These are phyloP conservation scores for Venturiaceae sp. DNA, from an alignment of 2,329 filamentous ascomycete species.

Conservation along the genomic window DNA sequence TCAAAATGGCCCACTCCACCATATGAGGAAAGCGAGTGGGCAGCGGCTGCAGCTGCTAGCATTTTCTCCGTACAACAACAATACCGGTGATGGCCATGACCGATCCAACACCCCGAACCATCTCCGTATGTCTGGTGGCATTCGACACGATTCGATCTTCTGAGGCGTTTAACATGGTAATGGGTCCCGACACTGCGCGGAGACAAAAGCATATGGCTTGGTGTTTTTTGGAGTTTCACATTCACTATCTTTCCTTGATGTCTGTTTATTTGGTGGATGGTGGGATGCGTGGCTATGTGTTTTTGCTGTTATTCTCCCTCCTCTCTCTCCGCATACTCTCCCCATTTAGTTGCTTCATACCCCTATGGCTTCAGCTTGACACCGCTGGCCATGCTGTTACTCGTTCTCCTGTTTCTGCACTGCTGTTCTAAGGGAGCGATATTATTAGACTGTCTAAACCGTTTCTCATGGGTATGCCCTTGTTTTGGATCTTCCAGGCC, in stretches of 20 bases:
- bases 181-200: not conserved
- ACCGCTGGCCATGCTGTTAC: not conserved
- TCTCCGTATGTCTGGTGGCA: not conserved
- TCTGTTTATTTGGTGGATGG: not conserved
- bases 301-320: not conserved
- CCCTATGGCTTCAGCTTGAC: not conserved
- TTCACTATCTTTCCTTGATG: not conserved
- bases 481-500: not conserved
- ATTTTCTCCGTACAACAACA: not conserved
- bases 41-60: slow-evolving; percentile 61
- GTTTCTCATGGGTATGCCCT: not conserved
- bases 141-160: not conserved
- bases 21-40: slow-evolving; percentile 91
- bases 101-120: too few relatives aligned
- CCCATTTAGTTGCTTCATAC: not conserved
- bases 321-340: not conserved
- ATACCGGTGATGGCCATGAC: slow-evolving; percentile 4
- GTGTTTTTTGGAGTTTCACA: not conserved
- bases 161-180: not conserved
- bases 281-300: not conserved
- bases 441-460: not conserved
- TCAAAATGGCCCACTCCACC: slow-evolving; percentile 92
- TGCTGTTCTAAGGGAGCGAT: not conserved
- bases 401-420: not conserved
- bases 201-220: not conserved